Base-by-base conservation (phyloP, 2,329 filamentous ascomycete genomes). In the Penicillium sp. region DNA sequence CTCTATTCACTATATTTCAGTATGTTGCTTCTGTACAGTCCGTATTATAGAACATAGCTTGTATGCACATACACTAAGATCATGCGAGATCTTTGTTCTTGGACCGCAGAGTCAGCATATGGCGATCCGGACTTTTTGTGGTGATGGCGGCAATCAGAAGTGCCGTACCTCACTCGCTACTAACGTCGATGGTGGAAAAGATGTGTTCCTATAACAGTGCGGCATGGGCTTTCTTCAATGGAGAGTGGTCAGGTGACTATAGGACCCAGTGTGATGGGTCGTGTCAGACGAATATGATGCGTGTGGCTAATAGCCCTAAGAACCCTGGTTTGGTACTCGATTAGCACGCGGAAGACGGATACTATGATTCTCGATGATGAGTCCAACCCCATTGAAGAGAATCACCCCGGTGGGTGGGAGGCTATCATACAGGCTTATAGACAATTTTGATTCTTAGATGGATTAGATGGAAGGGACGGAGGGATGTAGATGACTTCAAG, bases 181-280 rank as follows among this genome's bases (percentile, higher is more conserved):
- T 8, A 70, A 69, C 23, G 57, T 73, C 5, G 63, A 71, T 18
- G 67, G 67, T 20, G 68, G 69, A 1, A 58, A 59, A 0, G 47
- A 72, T 18, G 59, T 73, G 7, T 62, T 66, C 6, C 49, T 72
- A 72, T 43, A 70, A 67, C 20, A 67, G 69, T 1, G 70, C 69
- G 2, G 69, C 67, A 5, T 73, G 70, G 70, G 65, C 69, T 1
- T 73, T 73, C 51, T 73, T 72, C 46, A 62, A 72, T 22, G 64
- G 65, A 9, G 56, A 47, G 5, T 68, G 65, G 65, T 62, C 66
- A n/a, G 65, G 63, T 8, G 37, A 57, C 9, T 69, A 71, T 20
- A 63, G 65, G 15, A 61, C 67, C 22, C 62, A 65, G 1, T 72
- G 69, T 42, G 55, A 62, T 8, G 68, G 67, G 3, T 63, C 63